phyloP scores from a whole-genome alignment of 495 filamentous ascomycete genomes.

The Tuber indicum region DNA sequence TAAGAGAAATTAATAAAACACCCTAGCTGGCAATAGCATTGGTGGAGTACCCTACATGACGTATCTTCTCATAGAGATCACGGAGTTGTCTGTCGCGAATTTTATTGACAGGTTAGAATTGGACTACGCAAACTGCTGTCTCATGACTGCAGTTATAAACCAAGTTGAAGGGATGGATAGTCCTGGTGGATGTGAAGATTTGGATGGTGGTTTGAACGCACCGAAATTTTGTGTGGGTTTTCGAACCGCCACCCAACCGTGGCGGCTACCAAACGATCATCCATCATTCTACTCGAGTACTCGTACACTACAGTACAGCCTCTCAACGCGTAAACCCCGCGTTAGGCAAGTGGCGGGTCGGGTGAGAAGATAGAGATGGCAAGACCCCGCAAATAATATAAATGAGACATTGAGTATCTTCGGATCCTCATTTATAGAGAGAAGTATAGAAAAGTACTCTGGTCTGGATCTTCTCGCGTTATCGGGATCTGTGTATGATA shows the following conservation, averaged over 20 bases:
- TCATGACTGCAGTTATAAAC: not conserved
- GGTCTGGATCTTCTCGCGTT: not conserved
- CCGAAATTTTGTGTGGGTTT: not conserved
- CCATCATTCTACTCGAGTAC: not conserved
- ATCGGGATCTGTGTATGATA: not conserved
- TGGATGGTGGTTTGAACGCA: not conserved
- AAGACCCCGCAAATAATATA: not conserved
- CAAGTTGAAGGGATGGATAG: not conserved
- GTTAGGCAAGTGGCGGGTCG: not conserved
- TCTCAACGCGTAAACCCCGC: not conserved
- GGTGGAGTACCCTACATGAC: not conserved
- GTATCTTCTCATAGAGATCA: not conserved
- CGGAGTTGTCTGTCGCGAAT: conserved; percentile 1
- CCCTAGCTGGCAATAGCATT: not conserved
- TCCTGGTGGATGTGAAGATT: not conserved
- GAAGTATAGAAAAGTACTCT: not conserved
- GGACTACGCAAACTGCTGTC: not conserved
- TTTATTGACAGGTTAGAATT: conserved; percentile 6
- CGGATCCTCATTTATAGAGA: not conserved
- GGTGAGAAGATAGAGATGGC: not conserved
- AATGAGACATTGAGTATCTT: not conserved
- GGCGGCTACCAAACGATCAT: not conserved
- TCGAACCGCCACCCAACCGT: not conserved
- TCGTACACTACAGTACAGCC: not conserved
- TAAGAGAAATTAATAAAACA: conserved; percentile 2